phyloP scores from a whole-genome alignment of 2,329 filamentous ascomycete genomes.

The Aspergillus novofumigatus region DNA sequence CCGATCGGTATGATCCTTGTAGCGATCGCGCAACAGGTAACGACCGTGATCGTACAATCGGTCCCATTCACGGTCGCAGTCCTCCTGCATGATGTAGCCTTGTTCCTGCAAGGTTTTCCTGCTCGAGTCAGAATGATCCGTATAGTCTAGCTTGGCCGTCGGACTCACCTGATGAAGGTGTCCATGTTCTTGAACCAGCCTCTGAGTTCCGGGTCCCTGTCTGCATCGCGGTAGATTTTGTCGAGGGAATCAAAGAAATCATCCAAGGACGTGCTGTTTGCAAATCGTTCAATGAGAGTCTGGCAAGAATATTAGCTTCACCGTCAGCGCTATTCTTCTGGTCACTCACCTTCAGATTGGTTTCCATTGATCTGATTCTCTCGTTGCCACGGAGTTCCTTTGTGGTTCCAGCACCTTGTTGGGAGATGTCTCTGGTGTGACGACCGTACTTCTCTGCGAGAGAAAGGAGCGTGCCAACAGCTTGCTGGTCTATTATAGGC shows the following conservation, averaged over 20 bases:
- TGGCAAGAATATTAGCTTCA: conserved; percentile 52
- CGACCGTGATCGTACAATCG: conserved; percentile 78
- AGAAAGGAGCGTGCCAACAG: conserved; percentile 79
- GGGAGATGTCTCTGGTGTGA: conserved; percentile 63
- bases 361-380: conserved; percentile 66
- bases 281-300: conserved; percentile 89
- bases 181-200: conserved; percentile 82
- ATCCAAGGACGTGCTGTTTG: conserved; percentile 85
- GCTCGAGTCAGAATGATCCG: conserved; percentile 6
- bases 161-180: conserved; percentile 58
- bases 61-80: conserved; percentile 77
- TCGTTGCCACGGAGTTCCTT: conserved; percentile 66
- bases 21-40: conserved; percentile 83
- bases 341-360: conserved; percentile 65
- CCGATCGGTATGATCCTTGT: conserved; percentile 78
- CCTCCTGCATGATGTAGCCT: conserved; percentile 83
- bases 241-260: conserved; percentile 83
- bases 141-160: neutral
- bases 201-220: conserved; percentile 79
- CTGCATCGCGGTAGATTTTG: conserved; percentile 79
- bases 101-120: conserved; percentile 79
- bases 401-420: conserved; percentile 63
- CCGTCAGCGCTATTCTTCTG: conserved; percentile 31
- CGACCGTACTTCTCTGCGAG: conserved; percentile 80
- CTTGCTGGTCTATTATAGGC: conserved; percentile 61